Evolutionary conservation across 257 asterid species (phyloP).

Genomic region (Solanum virginianum): DNA sequence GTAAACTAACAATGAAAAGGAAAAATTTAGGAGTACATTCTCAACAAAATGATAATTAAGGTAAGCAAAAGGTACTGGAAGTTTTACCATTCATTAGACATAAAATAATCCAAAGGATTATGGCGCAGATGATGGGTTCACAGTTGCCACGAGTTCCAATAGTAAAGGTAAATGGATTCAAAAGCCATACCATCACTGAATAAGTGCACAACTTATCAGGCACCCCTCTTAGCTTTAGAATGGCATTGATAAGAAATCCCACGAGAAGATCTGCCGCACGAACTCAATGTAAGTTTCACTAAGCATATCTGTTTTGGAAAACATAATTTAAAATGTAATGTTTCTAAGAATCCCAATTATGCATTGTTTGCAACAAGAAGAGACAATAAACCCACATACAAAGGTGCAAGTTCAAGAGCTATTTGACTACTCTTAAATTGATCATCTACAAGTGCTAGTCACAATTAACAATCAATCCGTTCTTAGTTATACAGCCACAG

Average conservation of each 20-base stretch:
- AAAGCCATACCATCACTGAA: slow-evolving; percentile 76
- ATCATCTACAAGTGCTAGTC: neutral
- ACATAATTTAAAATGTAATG: neutral
- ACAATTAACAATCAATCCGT: neutral
- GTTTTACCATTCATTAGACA: slow-evolving; percentile 75
- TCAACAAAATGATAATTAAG: neutral
- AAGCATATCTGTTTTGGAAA: neutral
- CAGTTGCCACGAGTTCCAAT: slow-evolving; percentile 98
- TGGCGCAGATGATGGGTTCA: slow-evolving; percentile 79
- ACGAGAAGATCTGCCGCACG: slow-evolving; percentile 67
- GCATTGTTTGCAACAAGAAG: neutral
- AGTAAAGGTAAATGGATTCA: slow-evolving; percentile 93
- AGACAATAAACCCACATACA: neutral
- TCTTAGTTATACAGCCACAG: neutral
- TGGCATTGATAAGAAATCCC: slow-evolving; percentile 59
- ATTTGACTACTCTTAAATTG: neutral
- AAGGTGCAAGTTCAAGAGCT: neutral
- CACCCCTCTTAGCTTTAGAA: slow-evolving; percentile 70
- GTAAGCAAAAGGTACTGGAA: neutral
- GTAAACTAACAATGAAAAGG: neutral
- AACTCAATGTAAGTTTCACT: slow-evolving; percentile 5
- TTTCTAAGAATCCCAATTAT: neutral
- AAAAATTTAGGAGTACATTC: neutral
- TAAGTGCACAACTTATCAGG: slow-evolving; percentile 52
- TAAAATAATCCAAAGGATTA: slow-evolving; percentile 69